Percentiles rank a stretch among this genome's conserved stretches.
These are phyloP conservation scores for Xylaria longipes DNA, from an alignment of 495 filamentous ascomycete genomes.

Conservation along the genomic window DNA sequence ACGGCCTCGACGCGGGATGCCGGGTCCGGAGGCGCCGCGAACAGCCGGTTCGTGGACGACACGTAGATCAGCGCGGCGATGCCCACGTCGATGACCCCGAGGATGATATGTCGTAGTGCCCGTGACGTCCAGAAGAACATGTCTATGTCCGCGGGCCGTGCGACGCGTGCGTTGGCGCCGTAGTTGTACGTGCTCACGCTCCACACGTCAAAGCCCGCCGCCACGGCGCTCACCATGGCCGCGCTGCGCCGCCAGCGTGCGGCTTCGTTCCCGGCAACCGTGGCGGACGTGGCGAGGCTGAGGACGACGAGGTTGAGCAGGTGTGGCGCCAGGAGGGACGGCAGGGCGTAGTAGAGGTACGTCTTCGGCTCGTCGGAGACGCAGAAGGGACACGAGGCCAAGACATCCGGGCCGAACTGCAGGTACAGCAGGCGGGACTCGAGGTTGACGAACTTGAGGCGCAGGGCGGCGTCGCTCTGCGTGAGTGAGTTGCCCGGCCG, in stretches of 20 bases:
- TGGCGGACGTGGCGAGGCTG: constrained; percentile 63
- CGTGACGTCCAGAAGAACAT: constrained; percentile 73
- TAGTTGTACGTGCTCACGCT: constrained; percentile 64
- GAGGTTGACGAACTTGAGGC: constrained; percentile 68
- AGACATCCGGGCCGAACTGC: constrained; percentile 73
- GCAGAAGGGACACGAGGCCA: constrained; percentile 84
- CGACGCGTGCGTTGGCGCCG: constrained; percentile 61
- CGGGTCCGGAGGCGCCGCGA: constrained; percentile 50
- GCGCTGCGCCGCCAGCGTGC: constrained; percentile 72
- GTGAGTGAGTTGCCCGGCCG: constrained; percentile 64
- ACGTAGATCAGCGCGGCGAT: constrained; percentile 72
- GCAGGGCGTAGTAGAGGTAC: constrained; percentile 84
- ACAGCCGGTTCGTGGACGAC: constrained; percentile 73
- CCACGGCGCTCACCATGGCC: constrained; percentile 63
- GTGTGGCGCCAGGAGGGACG: constrained; percentile 75
- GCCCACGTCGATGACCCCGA: constrained; percentile 67
- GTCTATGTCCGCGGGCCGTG: constrained; percentile 63
- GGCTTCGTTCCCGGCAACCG: constrained; percentile 61
- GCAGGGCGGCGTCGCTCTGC: constrained; percentile 65
- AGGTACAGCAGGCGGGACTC: constrained; percentile 82
- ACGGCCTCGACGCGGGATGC: constrained; percentile 56
- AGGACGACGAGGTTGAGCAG: constrained; percentile 74
- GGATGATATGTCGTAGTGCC: constrained; percentile 60
- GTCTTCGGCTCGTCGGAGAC: constrained; percentile 69
- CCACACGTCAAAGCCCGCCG: constrained; percentile 71